These are phyloP conservation scores for Firmiana major DNA, from an alignment of 345 rosid species.

Conservation along the genomic window DNA sequence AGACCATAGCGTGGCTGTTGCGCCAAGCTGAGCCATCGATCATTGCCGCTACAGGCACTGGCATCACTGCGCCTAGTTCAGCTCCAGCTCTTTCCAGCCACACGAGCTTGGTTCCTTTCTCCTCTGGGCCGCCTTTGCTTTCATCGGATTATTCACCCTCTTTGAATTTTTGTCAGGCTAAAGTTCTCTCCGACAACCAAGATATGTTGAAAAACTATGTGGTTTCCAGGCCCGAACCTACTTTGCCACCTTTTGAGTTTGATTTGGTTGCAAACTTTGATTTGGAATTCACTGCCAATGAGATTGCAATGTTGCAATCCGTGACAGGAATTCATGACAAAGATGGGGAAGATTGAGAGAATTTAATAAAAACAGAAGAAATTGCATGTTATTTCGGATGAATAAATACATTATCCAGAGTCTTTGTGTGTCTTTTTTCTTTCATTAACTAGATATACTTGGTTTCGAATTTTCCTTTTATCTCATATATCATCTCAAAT, in stretches of 20 bases:
- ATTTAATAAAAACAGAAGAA: background rate
- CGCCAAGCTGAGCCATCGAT: conserved; percentile 97
- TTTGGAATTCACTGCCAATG: conserved; percentile 18
- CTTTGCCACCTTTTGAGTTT: conserved; percentile 12
- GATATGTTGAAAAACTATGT: background rate
- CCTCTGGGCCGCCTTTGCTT: background rate
- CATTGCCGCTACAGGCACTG: conserved; percentile 87
- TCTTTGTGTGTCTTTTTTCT: background rate
- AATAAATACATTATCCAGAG: background rate
- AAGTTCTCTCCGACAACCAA: background rate
- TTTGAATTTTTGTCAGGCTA: background rate
- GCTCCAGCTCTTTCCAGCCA: conserved; percentile 43
- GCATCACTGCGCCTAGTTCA: conserved; percentile 65
- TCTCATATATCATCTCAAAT: no score
- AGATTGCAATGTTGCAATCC: conserved; percentile 2
- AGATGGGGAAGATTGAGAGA: background rate
- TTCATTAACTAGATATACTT: background rate
- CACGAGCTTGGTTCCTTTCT: background rate
- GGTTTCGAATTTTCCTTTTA: no score
- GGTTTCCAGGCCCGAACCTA: background rate
- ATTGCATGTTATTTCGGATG: background rate
- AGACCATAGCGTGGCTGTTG: conserved; percentile 94
- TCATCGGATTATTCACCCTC: background rate
- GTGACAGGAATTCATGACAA: background rate
- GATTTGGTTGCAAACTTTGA: conserved; percentile 13